phyloP scores from a whole-genome alignment of 139 green algal genomes.

The Deuterostichococcus epilithicus region DNA sequence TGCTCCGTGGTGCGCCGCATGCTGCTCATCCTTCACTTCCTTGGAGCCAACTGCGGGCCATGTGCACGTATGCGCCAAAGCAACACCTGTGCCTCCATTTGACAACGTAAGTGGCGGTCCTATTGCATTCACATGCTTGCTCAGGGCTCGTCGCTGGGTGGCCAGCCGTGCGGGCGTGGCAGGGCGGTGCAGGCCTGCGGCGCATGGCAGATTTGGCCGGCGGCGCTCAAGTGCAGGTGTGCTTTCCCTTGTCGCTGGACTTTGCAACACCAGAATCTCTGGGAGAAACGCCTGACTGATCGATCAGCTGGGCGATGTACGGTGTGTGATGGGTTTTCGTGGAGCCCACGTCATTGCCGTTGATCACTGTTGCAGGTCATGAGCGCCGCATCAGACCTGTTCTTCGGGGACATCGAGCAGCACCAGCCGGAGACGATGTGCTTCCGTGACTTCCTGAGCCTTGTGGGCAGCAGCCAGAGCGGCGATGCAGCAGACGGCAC shows the following conservation, averaged over 20 bases:
- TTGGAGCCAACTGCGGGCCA: no score
- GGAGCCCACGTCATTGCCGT: neutral
- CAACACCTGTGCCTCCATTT: no score
- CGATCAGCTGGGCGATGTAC: neutral
- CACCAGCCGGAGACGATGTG: slow-evolving; percentile 26
- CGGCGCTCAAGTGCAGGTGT: slow-evolving; percentile 13
- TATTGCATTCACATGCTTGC: neutral
- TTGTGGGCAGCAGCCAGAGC: neutral
- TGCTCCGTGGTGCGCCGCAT: neutral
- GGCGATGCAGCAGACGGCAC: neutral
- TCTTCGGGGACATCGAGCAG: slow-evolving; percentile 51
- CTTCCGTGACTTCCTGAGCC: slow-evolving; percentile 18
- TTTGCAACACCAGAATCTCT: neutral
- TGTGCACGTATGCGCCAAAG: no score
- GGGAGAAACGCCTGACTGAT: neutral
- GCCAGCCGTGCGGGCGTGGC: slow-evolving; percentile 25
- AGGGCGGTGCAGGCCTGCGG: slow-evolving; percentile 11
- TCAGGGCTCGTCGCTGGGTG: slow-evolving; percentile 28
- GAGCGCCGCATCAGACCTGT: slow-evolving; percentile 15
- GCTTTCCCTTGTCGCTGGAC: neutral
- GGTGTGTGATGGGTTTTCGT: neutral
- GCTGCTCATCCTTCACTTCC: no score
- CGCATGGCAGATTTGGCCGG: slow-evolving; percentile 24
- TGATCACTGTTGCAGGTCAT: slow-evolving; percentile 31
- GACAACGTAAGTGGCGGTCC: no score